These are phyloP conservation scores for Leptographium wingfieldii DNA, from an alignment of 2,329 filamentous ascomycete species.

Conservation along the genomic window DNA sequence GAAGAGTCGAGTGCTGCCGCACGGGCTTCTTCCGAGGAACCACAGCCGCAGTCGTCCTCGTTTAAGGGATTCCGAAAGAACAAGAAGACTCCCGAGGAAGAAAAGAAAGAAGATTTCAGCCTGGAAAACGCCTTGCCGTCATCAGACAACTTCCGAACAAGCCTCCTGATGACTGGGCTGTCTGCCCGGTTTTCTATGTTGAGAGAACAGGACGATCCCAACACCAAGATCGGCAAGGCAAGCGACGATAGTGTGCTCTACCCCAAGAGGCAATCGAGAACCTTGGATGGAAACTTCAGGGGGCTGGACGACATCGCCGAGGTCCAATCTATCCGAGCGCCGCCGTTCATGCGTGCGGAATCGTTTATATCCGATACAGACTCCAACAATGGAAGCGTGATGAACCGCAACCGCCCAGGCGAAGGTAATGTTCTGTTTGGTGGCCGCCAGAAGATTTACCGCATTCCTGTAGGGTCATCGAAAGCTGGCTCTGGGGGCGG, in stretches of 20 bases:
- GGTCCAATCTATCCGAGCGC: slow-evolving; percentile 63
- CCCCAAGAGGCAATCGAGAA: slow-evolving; percentile 66
- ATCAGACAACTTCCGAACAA: slow-evolving; percentile 85
- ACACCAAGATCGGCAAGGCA: slow-evolving; percentile 79
- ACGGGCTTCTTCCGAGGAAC: slow-evolving; percentile 39
- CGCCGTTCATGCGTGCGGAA: slow-evolving; percentile 43
- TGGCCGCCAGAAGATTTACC: slow-evolving; percentile 90
- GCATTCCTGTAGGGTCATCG: slow-evolving; percentile 49
- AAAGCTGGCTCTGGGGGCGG: slow-evolving; percentile 30
- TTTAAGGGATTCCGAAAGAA: slow-evolving; percentile 33
- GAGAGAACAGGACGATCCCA: slow-evolving; percentile 84
- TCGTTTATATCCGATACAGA: slow-evolving; percentile 61
- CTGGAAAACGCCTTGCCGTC: slow-evolving; percentile 63
- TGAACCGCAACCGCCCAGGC: slow-evolving; percentile 67
- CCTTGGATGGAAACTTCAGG: slow-evolving; percentile 49
- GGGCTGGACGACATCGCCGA: slow-evolving; percentile 77
- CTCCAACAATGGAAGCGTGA: slow-evolving; percentile 55
- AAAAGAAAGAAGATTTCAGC: slow-evolving; percentile 54
- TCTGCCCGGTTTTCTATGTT: slow-evolving; percentile 96
- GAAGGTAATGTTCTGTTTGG: slow-evolving; percentile 93
- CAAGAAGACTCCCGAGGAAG: slow-evolving; percentile 41
- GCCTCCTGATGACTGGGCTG: slow-evolving; percentile 86
- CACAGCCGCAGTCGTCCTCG: slow-evolving; percentile 34
- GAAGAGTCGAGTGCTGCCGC: slow-evolving; percentile 31
- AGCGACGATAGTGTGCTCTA: slow-evolving; percentile 88